These are phyloP conservation scores for Acaromyces ingoldii DNA, from an alignment of 1,284 basidiomycete species.

Conservation along the genomic window DNA sequence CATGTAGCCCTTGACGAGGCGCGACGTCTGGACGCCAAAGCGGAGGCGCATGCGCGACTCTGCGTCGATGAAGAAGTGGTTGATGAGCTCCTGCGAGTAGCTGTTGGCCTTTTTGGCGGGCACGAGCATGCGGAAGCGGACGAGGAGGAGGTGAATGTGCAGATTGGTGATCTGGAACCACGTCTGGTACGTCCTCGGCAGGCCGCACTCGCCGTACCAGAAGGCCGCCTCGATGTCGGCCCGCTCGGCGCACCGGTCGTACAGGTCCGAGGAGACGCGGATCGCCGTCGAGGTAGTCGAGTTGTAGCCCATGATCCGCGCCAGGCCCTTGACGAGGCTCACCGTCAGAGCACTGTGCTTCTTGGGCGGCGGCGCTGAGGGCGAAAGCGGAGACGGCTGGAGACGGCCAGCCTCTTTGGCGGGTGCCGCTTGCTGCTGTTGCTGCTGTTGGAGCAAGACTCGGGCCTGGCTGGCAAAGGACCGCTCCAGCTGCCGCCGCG, in stretches of 20 bases:
- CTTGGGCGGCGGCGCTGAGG: slow-evolving; percentile 26
- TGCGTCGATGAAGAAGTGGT: slow-evolving; percentile 93
- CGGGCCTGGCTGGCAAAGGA: too few relatives aligned
- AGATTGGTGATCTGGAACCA: slow-evolving; percentile 95
- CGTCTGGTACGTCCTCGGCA: slow-evolving; percentile 91
- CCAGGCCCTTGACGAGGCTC: slow-evolving; percentile 50
- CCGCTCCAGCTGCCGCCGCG: too few relatives aligned
- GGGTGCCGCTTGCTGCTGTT: too few relatives aligned
- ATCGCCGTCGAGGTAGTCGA: slow-evolving; percentile 56
- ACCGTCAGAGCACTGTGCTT: slow-evolving; percentile 34
- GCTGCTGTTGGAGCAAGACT: too few relatives aligned
- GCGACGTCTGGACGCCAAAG: slow-evolving; percentile 68
- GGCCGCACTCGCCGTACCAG: slow-evolving; percentile 62
- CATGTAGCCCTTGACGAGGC: slow-evolving; percentile 83
- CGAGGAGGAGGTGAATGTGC: slow-evolving; percentile 84
- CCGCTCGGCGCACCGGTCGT: slow-evolving; percentile 56
- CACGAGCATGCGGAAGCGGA: slow-evolving; percentile 79
- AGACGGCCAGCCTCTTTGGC: background rate
- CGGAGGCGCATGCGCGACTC: slow-evolving; percentile 77
- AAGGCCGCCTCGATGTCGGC: slow-evolving; percentile 48
- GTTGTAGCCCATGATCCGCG: slow-evolving; percentile 58
- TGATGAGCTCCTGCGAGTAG: slow-evolving; percentile 75
- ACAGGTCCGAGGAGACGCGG: slow-evolving; percentile 57
- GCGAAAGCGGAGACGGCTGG: slow-evolving; percentile 35
- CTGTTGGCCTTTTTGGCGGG: slow-evolving; percentile 59